Base-by-base conservation (phyloP, 495 filamentous ascomycete genomes). In the Corynascus novoguineensis region DNA sequence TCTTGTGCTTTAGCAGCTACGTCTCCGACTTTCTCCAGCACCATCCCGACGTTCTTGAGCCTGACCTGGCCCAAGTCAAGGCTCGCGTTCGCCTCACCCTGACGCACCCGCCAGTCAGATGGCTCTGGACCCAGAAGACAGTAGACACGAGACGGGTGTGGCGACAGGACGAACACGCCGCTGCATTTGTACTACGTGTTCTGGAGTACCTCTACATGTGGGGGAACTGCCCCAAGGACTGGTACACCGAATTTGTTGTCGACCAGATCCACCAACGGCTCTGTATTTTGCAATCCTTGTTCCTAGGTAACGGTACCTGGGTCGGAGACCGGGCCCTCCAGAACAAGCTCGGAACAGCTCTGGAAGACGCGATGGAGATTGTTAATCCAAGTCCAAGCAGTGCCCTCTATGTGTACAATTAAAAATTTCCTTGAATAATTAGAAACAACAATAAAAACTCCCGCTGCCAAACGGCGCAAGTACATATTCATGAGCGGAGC, bases 1-100 rank as follows among this genome's bases (percentile, higher is more conserved):
- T 57, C n/a, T 31, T 25, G 11, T 42, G 45, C 48, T 58, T 58
- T 28, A 25, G 3, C 21, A 17, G 27, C 29, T 58, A 58, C 48
- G 21, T 29, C 14, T 17, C n/a, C 19, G 10, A 38, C 19, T 52
- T 52, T 17, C 55, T 58, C 8, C 15, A 9, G n/a, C 3, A 38
- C 40, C 6, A 52, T 9, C 28, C 47, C 21, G 3, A 55, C 24
- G 53, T 29, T 17, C 14, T 55, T 8, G 42, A 55, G 9, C 41
- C 53, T 14, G 28, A 55, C 32, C 15, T 55, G 1, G 27, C 53
- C 14, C 53, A 47, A 2, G 48, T 55, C 31, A 27, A 5, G 6
- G 11, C 22, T 1, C 29, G 42, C 1, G 15, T 55, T n/a, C 9
- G 8, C 15, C 15, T 55, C 5, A 29, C 42, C 31, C 25, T 34